These are phyloP conservation scores for Ophiostoma tasmaniense DNA, from an alignment of 2,329 filamentous ascomycete species.

Conservation along the genomic window DNA sequence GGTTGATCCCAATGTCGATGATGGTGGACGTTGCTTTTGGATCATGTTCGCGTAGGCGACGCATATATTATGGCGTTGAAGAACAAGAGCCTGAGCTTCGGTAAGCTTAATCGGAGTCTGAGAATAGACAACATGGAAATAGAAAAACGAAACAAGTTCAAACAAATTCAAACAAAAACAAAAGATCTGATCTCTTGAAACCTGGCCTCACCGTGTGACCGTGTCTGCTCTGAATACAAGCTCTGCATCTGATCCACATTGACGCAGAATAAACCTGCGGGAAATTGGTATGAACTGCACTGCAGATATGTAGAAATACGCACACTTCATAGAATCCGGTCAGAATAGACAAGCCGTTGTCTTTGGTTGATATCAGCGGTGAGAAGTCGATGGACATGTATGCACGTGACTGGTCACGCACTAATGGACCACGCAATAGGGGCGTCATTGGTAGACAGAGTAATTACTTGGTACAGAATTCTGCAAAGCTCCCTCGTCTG, in stretches of 20 bases:
- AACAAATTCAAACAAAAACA: not conserved
- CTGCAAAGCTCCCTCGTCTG: not conserved
- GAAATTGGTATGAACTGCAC: not conserved
- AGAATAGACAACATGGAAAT: not conserved
- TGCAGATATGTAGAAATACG: not conserved
- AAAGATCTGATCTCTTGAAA: not conserved
- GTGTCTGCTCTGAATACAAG: not conserved
- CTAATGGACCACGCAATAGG: not conserved
- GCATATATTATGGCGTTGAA: not conserved
- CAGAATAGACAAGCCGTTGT: not conserved
- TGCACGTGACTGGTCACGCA: not conserved
- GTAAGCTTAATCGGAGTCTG: not conserved
- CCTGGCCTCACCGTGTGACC: not conserved
- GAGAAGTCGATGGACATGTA: too few species aligned
- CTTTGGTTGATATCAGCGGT: not conserved
- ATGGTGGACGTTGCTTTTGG: not conserved
- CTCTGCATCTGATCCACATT: not conserved
- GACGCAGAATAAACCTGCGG: not conserved
- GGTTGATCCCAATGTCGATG: not conserved
- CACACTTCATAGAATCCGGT: too few species aligned
- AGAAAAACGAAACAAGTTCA: not conserved
- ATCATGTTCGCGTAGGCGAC: not conserved
- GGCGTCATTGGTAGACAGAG: not conserved
- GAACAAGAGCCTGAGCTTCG: not conserved
- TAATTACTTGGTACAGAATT: too few species aligned